Evolutionary conservation across 108 stramenopile species (phyloP), one percentile per base, ranked within the genome.

Genomic region (Cyclotella distinguenda): DNA sequence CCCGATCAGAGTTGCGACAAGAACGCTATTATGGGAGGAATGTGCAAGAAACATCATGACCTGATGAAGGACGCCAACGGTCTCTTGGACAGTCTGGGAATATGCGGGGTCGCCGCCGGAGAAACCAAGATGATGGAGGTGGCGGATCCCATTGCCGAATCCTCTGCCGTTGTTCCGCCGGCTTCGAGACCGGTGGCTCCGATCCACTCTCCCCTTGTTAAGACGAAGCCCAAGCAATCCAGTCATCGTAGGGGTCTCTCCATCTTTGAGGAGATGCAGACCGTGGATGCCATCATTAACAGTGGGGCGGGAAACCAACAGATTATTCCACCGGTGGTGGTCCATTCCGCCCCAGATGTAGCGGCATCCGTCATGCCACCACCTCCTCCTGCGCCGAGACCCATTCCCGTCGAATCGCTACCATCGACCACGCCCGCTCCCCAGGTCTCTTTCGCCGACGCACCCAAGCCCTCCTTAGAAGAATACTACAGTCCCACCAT

Each of bases 31-130:
- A 39, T 62, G 39, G 68, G 54, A 25, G 78, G 78, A 11, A 74
- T 74, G 66, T 79, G 78, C 48, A 79, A 79, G 68, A 79, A 79
- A 60, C 78, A 79, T 18, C 51, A 79, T 43, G 78, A 79, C 54
- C n/a, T 68, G 60, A 57, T 58, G 35, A 45, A 48, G 60, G 78
- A 76, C 15, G 66, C 66, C 16, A 49, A 56, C 32, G 66, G 67
- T 7, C 30, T 68, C 56, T 18, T 76, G 56, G 74, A 60, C n/a
- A 59, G 28, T 12, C 16, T 63, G 19, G 47, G 47, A 4, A 46
- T 47, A 6, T 64, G 68, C 38, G 38, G 57, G 28, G 35, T 46
- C 22, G 55, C 56, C 21, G 35, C 6, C 22, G 52, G 10, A 0
- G 51, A 47, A 32, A 54, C 52, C 32, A 53, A 43, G 60, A 56